Base-by-base conservation (phyloP, 257 asterid genomes). In the Nicotiana sylvestris region DNA sequence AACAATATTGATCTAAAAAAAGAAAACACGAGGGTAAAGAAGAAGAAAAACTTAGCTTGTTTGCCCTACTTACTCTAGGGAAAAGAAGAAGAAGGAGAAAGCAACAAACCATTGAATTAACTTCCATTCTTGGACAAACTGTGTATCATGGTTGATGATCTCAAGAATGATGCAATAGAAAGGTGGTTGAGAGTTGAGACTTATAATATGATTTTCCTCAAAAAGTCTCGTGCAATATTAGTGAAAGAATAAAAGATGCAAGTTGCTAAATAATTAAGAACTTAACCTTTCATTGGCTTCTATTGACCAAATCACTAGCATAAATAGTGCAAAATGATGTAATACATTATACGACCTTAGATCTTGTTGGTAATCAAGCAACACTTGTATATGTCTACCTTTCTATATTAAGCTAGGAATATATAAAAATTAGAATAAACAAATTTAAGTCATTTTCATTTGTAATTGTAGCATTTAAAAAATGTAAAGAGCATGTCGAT, bases 321-420 rank as follows among this genome's bases (percentile, higher is more conserved):
- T 4, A 49, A 51, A 27, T 51, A 74, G 80, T 74, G 80, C 80
- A 74, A 51, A 58, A 49, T 74, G 64, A 74, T 27, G 80, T 32
- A 72, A 56, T 25, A 70, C 21, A 72, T 6, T 21, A 46, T 12
- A 25, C 35, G 25, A 21, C 1, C 39, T 11, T 25, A 49, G 61
- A 67, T 12, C 39, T 84, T 80, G 83, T 67, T 61, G 60, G 81
- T 21, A 17, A 72, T 79, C 51, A 57, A 80, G 49, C 32, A 84
- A 39, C 68, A 81, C 21, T 70, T 55, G 18, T 35, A 66, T 66
- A 66, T 46, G n/a, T 74, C 9, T 51, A 35, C 53, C 21, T 76
- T 53, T 16, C 80, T 12, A 70, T 15, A 11, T 70, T 15, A 57
- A 37, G 77, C 27, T 70, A 39, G 32, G 16, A 25, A 51, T 53